phyloP scores from a whole-genome alignment of 805 yeast species.

The Schwanniomyces pseudopolymorphus region DNA sequence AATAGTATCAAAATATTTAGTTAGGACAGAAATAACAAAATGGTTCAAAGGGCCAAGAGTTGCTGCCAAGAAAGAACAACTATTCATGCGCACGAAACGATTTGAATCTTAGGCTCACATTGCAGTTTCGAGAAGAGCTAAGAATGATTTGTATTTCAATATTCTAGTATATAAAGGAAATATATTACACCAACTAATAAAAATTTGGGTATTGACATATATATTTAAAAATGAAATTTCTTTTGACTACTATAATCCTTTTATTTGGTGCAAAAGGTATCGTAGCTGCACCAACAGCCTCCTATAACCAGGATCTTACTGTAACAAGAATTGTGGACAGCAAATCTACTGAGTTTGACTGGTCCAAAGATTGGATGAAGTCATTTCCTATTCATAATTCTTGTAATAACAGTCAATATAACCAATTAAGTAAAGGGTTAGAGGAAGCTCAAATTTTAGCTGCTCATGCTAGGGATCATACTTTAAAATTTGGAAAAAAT shows the following conservation, averaged over 20 bases:
- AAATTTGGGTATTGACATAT: too few species aligned
- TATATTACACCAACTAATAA: too few species aligned
- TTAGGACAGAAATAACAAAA: too few species aligned
- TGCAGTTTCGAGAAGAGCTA: too few species aligned
- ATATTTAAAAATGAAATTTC: neutral
- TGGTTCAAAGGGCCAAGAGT: neutral
- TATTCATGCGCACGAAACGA: too few species aligned
- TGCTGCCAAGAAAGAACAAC: neutral
- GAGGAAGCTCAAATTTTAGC: constrained; percentile 31
- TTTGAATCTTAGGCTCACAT: too few species aligned
- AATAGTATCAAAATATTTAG: too few species aligned
- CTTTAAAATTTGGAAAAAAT: constrained; percentile 29
- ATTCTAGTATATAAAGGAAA: too few species aligned
- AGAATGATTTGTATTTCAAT: too few species aligned
- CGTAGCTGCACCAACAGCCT: constrained; percentile 2
- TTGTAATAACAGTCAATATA: constrained; percentile 15
- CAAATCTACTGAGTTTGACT: constrained; percentile 9
- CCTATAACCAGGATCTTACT: constrained; percentile 2
- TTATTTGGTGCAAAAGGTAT: neutral
- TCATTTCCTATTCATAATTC: constrained; percentile 13
- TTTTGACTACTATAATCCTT: neutral
- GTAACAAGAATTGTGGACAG: constrained; percentile 5
- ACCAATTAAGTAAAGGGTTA: constrained; percentile 19
- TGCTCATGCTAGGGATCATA: constrained; percentile 33
- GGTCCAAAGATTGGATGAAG: constrained; percentile 13